Evolutionary conservation across 108 stramenopile genomes (phyloP).

Genomic region (Nitzschia sp.): DNA sequence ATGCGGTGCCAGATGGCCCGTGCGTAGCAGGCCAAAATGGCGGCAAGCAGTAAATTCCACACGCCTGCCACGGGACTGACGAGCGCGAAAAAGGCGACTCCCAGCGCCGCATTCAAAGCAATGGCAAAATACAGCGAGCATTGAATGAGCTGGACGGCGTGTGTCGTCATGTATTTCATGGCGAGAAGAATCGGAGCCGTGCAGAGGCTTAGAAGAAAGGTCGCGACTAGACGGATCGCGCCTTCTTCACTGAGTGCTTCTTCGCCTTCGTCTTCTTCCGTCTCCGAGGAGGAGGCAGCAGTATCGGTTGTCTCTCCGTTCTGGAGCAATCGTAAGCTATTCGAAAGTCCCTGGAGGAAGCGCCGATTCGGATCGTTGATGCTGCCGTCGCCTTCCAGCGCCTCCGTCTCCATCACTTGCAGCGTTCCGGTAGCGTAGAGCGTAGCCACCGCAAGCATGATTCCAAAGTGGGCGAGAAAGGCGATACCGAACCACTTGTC

Average conservation of each 20-base stretch:
- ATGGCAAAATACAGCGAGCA: slow-evolving; percentile 48
- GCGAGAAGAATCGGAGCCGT: slow-evolving; percentile 24
- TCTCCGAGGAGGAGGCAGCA: neutral
- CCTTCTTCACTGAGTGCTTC: neutral
- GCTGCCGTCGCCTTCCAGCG: neutral
- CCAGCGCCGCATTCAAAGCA: neutral
- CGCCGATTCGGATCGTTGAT: neutral
- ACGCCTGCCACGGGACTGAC: slow-evolving; percentile 8
- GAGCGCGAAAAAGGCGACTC: neutral
- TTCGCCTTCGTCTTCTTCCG: neutral
- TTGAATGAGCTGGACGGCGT: slow-evolving; percentile 58
- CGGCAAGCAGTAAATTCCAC: neutral
- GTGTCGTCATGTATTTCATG: slow-evolving; percentile 52
- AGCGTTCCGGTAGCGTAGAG: slow-evolving; percentile 33
- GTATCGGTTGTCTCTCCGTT: neutral
- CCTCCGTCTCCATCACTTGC: neutral
- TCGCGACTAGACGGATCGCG: neutral
- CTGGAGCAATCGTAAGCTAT: neutral
- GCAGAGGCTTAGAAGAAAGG: neutral
- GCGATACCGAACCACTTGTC: slow-evolving; percentile 51
- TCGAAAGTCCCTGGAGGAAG: too few relatives aligned
- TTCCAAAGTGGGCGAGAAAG: slow-evolving; percentile 41
- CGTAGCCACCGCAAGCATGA: slow-evolving; percentile 30
- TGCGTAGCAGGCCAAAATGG: slow-evolving; percentile 7
- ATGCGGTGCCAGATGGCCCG: slow-evolving; percentile 47